These are phyloP conservation scores for Candida suzukii DNA, from an alignment of 805 yeast species.

Conservation along the genomic window DNA sequence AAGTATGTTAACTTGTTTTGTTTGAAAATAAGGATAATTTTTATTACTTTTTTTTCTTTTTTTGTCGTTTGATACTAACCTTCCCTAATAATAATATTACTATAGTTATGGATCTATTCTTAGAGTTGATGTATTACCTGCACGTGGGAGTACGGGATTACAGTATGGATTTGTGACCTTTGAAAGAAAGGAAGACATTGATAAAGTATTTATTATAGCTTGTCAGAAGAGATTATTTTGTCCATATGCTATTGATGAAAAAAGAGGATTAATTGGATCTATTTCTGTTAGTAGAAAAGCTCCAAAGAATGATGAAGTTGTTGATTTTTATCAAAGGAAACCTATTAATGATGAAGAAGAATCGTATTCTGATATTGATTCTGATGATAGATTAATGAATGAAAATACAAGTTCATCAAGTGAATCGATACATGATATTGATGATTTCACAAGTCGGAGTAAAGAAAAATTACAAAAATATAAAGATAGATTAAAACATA, in stretches of 20 bases:
- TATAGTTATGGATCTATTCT: slow-evolving; percentile 52
- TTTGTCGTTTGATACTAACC: slow-evolving; percentile 4
- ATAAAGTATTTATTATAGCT: slow-evolving; percentile 44
- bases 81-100: too few species aligned
- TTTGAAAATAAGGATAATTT: neutral
- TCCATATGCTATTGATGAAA: slow-evolving; percentile 32
- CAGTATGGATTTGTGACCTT: slow-evolving; percentile 62
- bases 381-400: too few species aligned
- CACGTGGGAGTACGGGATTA: slow-evolving; percentile 50
- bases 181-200: slow-evolving; percentile 43
- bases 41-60: neutral
- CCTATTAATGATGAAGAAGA: too few species aligned
- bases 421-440: too few species aligned
- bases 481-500: too few species aligned
- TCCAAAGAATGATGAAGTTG: slow-evolving; percentile 28
- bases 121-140: slow-evolving; percentile 57
- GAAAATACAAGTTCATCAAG: too few species aligned
- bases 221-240: slow-evolving; percentile 7
- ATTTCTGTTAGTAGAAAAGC: slow-evolving; percentile 42
- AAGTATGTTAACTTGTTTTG: slow-evolving; percentile 36
- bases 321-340: slow-evolving; percentile 27
- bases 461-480: too few species aligned
- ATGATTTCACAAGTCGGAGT: too few species aligned
- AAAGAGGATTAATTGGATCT: slow-evolving; percentile 40
- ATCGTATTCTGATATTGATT: too few species aligned